Base-by-base conservation (phyloP, 2,329 filamentous ascomycete genomes). In the Xylaria sp. region DNA sequence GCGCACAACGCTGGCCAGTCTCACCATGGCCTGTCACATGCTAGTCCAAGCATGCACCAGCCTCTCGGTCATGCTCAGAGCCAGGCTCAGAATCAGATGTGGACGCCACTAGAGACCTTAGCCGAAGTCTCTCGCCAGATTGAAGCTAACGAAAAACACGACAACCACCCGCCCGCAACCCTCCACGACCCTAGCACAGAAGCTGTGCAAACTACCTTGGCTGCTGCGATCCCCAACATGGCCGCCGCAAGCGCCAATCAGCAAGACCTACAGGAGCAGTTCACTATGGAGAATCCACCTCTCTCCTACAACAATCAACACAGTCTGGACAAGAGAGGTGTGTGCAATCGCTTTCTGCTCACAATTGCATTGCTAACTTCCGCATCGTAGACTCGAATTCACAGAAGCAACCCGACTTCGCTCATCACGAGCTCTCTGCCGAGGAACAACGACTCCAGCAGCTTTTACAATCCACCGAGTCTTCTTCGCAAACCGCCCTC, bases 91-190 rank as follows among this genome's bases (percentile, higher is more conserved):
- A 78, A 80, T 1, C 69, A 73, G 59, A 70, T 72, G 65, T 91
- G 91, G 80, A 91, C 90, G 62, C 90, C 90, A 1, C 79, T 96
- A 44, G 90, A 95, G 71, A 92, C 92, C 4, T 80, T 96, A 19
- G 92, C 92, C 37, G 92, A 96, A 74, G 92, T 92, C 0, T 95
- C 92, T 54, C 83, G 91, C 54, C 90, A 90, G 72, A 84, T 94
- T 59, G 89, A 89, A 66, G 78, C 85, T 13, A 83, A 79, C 61
- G 82, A 86, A 68, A 85, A 85, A 69, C 82, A 79, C 55, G 82
- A 83, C 66, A 78, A 78, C 59, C 75, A 81, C 61, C 51, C 56
- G 11, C 51, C 61, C 9, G 19, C 46, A 0, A 59, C 39, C 10
- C 49, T 58, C 7, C 65, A 67, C 44, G 65, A 67, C 54, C 60